phyloP scores from a whole-genome alignment of 2,329 filamentous ascomycete species.

The Tolypocladium tundrense region DNA sequence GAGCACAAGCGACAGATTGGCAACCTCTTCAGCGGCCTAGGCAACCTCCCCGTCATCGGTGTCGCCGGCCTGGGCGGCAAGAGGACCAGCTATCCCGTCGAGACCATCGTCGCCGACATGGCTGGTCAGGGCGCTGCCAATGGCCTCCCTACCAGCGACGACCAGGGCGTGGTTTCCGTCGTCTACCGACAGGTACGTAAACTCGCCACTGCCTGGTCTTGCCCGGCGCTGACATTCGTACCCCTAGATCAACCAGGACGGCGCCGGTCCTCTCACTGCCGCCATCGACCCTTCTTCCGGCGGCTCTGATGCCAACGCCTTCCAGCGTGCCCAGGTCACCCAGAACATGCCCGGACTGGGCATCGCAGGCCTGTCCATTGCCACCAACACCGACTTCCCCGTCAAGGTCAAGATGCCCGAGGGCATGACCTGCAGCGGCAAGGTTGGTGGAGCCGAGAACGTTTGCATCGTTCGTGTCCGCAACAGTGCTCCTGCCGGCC shows the following conservation, averaged over 20 bases:
- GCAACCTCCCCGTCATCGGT: slow-evolving; percentile 3
- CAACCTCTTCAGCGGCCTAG: slow-evolving; percentile 12
- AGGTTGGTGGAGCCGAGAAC: slow-evolving; percentile 47
- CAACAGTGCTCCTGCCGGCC: slow-evolving; percentile 51
- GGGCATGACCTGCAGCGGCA: slow-evolving; percentile 57
- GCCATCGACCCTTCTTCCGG: slow-evolving; percentile 52
- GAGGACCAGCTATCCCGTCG: slow-evolving; percentile 30
- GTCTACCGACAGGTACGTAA: slow-evolving; percentile 41
- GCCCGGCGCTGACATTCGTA: background rate
- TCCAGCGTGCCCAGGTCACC: slow-evolving; percentile 47
- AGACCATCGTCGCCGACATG: slow-evolving; percentile 42
- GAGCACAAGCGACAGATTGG: slow-evolving; percentile 18
- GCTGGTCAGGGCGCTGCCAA: slow-evolving; percentile 39
- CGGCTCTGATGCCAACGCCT: slow-evolving; percentile 49
- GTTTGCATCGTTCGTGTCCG: slow-evolving; percentile 57
- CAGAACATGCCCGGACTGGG: slow-evolving; percentile 50
- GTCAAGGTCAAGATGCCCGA: slow-evolving; percentile 55
- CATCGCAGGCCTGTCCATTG: slow-evolving; percentile 45
- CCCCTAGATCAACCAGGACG: slow-evolving; percentile 58
- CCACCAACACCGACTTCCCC: slow-evolving; percentile 53
- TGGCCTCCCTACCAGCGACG: slow-evolving; percentile 50
- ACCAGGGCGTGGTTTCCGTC: slow-evolving; percentile 51
- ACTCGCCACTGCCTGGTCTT: slow-evolving; percentile 2
- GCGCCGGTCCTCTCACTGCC: slow-evolving; percentile 53
- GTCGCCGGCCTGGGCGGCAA: slow-evolving; percentile 13